phyloP scores from a whole-genome alignment of 768 basidiomycete genomes.

The Boletus sp. region DNA sequence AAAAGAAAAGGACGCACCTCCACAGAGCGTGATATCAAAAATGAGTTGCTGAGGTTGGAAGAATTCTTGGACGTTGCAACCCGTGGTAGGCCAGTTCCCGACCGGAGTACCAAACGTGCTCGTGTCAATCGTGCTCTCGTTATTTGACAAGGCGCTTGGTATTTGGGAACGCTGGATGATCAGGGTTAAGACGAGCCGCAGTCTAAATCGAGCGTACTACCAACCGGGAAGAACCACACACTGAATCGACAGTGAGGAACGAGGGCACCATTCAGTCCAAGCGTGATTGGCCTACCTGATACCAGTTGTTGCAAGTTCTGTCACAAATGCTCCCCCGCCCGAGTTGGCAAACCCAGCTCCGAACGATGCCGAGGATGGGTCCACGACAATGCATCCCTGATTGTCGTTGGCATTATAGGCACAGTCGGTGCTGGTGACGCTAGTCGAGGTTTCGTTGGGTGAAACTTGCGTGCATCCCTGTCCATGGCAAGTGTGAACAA shows the following conservation, averaged over 20 bases:
- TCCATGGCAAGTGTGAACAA: not conserved
- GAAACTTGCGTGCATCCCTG: constrained; percentile 53
- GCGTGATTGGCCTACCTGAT: constrained; percentile 49
- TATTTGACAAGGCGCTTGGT: constrained; percentile 44
- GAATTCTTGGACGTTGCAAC: constrained; percentile 51
- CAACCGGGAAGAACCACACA: constrained; percentile 32
- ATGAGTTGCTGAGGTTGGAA: constrained; percentile 66
- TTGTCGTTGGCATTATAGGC: constrained; percentile 52
- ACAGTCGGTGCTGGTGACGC: constrained; percentile 59
- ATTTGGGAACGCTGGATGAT: constrained; percentile 36
- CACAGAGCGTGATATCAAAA: constrained; percentile 72
- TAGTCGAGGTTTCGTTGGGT: constrained; percentile 47
- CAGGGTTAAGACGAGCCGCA: not conserved
- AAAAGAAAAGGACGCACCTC: constrained; percentile 40
- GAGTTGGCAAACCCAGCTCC: constrained; percentile 62
- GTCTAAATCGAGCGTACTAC: not conserved
- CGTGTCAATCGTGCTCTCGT: constrained; percentile 52
- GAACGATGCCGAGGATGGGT: constrained; percentile 54
- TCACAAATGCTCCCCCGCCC: constrained; percentile 73
- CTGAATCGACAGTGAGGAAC: constrained; percentile 6
- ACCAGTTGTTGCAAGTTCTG: constrained; percentile 63
- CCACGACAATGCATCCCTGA: constrained; percentile 61
- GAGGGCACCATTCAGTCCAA: not conserved
- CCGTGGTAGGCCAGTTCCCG: constrained; percentile 60
- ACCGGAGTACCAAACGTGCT: constrained; percentile 61